Conservation (phyloP, 2,329 filamentous ascomycete species). For the Lithohypha guttulata region DNA sequence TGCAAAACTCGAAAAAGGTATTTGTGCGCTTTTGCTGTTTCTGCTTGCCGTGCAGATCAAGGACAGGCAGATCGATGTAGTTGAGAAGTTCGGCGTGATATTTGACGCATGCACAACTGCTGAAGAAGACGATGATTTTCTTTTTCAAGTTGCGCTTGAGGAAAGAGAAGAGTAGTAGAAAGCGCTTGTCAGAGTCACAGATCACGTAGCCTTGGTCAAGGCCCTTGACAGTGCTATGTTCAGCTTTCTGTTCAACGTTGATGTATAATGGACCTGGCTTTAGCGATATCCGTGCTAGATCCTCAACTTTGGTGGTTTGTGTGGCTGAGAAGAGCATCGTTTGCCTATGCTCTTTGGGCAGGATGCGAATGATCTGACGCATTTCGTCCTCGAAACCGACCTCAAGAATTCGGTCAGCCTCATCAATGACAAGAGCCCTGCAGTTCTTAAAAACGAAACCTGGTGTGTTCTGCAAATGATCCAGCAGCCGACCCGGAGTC, state of each 20-base stretch:
- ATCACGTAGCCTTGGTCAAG: constrained; percentile 93
- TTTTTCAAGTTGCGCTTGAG: constrained; percentile 85
- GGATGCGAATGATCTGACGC: constrained; percentile 87
- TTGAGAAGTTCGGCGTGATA: constrained; percentile 94
- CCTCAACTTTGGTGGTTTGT: constrained; percentile 96
- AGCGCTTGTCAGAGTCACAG: constrained; percentile 86
- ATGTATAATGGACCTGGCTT: constrained; percentile 87
- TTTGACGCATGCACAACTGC: constrained; percentile 83
- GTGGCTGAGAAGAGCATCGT: constrained; percentile 99
- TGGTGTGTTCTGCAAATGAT: constrained; percentile 87
- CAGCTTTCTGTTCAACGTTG: constrained; percentile 84
- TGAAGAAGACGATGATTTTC: constrained; percentile 97
- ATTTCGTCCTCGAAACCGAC: constrained; percentile 97
- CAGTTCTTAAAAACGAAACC: constrained; percentile 87
- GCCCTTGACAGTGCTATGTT: constrained; percentile 84
- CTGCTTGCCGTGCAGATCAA: constrained; percentile 85
- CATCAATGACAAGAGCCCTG: constrained; percentile 85
- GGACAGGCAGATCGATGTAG: constrained; percentile 86
- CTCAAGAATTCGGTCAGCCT: constrained; percentile 92
- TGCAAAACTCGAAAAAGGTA: constrained; percentile 94
- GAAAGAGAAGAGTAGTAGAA: constrained; percentile 88
- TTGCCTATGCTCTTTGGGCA: constrained; percentile 76
- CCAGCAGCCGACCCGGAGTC: constrained; percentile 81
- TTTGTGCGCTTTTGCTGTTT: constrained; percentile 99
- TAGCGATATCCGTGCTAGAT: constrained; percentile 86